Base-by-base conservation (phyloP, 352 stramenopile species). In the Phytophthora sojae region DNA sequence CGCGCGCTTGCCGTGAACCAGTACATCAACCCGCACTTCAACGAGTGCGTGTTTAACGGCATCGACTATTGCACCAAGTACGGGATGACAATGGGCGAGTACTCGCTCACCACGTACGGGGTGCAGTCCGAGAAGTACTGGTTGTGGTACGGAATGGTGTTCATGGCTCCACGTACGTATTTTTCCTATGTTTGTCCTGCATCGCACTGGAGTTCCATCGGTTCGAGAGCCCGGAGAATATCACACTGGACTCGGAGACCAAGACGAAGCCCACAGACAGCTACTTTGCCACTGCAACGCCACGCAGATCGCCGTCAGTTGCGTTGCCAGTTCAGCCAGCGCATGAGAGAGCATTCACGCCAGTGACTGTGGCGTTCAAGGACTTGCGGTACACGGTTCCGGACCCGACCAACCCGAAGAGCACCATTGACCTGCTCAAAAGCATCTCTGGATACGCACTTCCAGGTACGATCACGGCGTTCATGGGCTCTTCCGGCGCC, bases 401-500 rank as follows among this genome's bases (percentile, higher is more conserved):
- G 5, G 59, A 69, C n/a, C 66, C 66, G 14, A 25, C 30, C 3
- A 64, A 68, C 35, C 47, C 53, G 12, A 68, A 64, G 30, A 19
- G 50, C 7, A 59, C 47, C 11, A 77, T 87, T 12, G 73, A 90
- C 11, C 51, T 96, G n/a, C 83, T 96, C 15, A 79, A 83, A 35
- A 67, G 76, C 1, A 78, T 96, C 61, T 78, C 42, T 11, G 89
- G 86, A 0, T 87, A 71, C 29, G 81, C 83, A 6, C 21, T 63
- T 2, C 89, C 89, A 0, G 82, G 85, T 0, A 77, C 73, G 1
- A 80, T 94, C n/a, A 91, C 85, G 1, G 88, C 88, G 0, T 65
- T 96, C 25, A 94, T 94, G 83, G 89, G 89, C 1, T 80, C 75
- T 3, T 89, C 81, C 0, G 90, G 91, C 47, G 89, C 92, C 29